Percentiles rank a stretch among this genome's conserved stretches.
These are phyloP conservation scores for Ophiosphaerella narmari DNA, from an alignment of 2,329 filamentous ascomycete genomes.

Conservation along the genomic window DNA sequence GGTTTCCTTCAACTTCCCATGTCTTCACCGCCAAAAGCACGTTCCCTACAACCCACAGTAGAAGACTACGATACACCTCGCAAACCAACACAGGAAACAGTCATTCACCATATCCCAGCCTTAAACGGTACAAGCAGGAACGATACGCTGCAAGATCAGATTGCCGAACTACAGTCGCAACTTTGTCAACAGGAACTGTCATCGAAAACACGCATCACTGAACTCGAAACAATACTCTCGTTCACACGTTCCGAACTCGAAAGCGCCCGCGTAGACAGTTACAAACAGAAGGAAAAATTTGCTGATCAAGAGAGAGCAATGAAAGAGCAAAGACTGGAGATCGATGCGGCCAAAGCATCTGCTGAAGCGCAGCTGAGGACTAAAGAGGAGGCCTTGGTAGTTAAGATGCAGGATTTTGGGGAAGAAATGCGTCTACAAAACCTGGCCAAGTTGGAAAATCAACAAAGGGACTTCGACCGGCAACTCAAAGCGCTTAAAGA, in stretches of 20 bases:
- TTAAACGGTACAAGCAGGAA: constrained; percentile 13
- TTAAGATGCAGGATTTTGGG: constrained; percentile 31
- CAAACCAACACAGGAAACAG: constrained; percentile 42
- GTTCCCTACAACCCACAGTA: constrained; percentile 42
- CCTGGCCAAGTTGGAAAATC: constrained; percentile 30
- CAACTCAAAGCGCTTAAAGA: constrained; percentile 22
- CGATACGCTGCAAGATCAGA: constrained; percentile 17
- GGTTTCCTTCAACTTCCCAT: constrained; percentile 36
- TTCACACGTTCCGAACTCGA: constrained; percentile 42
- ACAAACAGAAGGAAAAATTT: constrained; percentile 35
- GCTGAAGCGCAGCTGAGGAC: constrained; percentile 18
- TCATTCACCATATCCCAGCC: constrained; percentile 36
- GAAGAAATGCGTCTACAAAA: constrained; percentile 34
- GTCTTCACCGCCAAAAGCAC: constrained; percentile 30
- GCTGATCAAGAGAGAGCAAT: constrained; percentile 19
- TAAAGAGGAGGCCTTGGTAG: constrained; percentile 25
- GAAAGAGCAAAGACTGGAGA: constrained; percentile 15
- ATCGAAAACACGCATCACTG: constrained; percentile 37
- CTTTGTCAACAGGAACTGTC: constrained; percentile 34
- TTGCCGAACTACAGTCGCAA: constrained; percentile 30
- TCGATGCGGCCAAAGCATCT: constrained; percentile 8
- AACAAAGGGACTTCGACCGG: constrained; percentile 29
- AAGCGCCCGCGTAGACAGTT: constrained; percentile 30
- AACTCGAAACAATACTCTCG: constrained; percentile 41
- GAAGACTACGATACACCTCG: constrained; percentile 45